Base-by-base conservation (phyloP, 495 filamentous ascomycete genomes). In the Parmelia sp. region DNA sequence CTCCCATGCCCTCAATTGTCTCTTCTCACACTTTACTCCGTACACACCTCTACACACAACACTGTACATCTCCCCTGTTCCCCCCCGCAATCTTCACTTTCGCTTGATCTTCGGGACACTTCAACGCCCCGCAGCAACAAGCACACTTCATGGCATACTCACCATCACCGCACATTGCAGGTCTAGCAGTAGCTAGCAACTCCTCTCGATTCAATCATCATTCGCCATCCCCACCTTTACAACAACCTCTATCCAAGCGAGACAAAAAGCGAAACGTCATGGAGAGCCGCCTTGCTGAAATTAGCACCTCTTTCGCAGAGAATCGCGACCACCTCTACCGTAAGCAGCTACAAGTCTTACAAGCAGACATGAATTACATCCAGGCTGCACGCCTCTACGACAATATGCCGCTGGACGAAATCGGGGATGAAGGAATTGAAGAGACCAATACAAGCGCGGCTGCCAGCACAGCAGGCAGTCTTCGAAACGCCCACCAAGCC, bases 341-440 rank as follows among this genome's bases (percentile, higher is more conserved):
- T 60, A 88, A 93, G 69, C 91, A 97, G 73, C 82, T 97, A 8
- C 86, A 91, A 64, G 87, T 88, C 57, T 82, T 97, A 5, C 93
- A 97, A 73, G 86, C 88, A 63, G 95, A 97, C 71, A 91, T 95
- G 72, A 89, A 84, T 59, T 83, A 96, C 12, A 89, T 97, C 70
- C 85, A 89, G 69, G 84, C 86, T 68, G 88, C 93, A 51, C 86
- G 96, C 68, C 88, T 89, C 0, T 95, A 94, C 67, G 77, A 80
- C 19, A 81, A 88, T 57, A 81, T 83, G 27, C 85, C 90, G 31
- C 79, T 97, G 9, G 85, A 91, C 27, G 87, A 90, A 67, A 82
- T 84, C 31, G 82, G 84, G 9, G 82, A 84, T 35, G 88, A 88
- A 29, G 83, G 90, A 64, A 81, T 84, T 39, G 76, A 81, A 21